Percentiles rank a stretch among this genome's conserved stretches.
Conservation (phyloP, 2,329 filamentous ascomycete genomes). For the Dendryphion nanum region DNA sequence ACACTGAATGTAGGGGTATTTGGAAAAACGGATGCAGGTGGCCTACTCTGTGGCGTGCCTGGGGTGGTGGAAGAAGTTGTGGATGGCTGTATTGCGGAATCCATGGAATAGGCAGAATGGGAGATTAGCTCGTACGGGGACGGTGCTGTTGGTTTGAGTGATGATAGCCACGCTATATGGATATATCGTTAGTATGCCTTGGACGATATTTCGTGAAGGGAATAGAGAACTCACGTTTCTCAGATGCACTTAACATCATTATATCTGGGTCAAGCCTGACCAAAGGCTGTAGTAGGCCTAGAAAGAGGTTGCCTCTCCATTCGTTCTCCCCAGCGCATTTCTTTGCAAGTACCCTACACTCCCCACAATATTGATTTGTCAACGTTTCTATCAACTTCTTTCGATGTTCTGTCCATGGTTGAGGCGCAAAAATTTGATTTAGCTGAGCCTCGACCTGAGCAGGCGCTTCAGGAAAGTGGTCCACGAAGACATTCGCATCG, state of each 20-base stretch:
- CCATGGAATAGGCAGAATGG: background rate
- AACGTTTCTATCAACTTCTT: background rate
- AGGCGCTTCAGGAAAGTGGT: background rate
- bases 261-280: background rate
- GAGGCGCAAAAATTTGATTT: background rate
- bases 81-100: no score
- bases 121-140: background rate
- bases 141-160: background rate
- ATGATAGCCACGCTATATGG: background rate
- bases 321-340: background rate
- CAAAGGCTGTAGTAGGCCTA: background rate
- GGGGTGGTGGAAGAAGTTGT: no score
- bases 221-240: background rate
- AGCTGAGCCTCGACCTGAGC: background rate
- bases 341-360: background rate
- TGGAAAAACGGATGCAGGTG: background rate
- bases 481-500: background rate
- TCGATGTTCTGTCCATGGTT: background rate
- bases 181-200: no score
- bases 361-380: background rate
- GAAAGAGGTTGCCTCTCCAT: background rate
- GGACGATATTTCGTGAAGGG: background rate
- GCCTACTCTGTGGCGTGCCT: no score
- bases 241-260: background rate
- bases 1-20: background rate